Conservation (phyloP, 805 yeast genomes). For the Kurtzmaniella cleridarum region DNA sequence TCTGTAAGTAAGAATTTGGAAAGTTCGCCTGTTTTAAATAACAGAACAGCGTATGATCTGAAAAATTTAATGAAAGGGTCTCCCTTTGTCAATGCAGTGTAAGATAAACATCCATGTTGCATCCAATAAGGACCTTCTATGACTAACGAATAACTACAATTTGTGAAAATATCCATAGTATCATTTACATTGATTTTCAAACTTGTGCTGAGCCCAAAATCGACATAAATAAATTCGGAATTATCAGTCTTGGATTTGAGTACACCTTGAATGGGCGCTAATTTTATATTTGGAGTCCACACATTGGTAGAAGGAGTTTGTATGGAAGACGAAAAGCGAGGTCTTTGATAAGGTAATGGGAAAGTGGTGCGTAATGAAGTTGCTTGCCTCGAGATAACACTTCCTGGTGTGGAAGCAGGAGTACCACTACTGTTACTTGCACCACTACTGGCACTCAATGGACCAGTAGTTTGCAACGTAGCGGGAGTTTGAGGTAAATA, state of each 20-base stretch:
- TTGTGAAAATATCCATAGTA: constrained; percentile 24
- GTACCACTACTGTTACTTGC: no score
- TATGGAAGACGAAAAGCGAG: no score
- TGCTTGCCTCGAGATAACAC: no score
- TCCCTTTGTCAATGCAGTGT: constrained; percentile 34
- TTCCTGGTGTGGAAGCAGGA: no score
- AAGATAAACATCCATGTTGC: constrained; percentile 35
- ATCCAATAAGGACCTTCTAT: constrained; percentile 37
- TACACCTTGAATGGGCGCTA: no score
- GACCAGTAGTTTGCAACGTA: no score
- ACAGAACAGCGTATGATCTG: constrained; percentile 27
- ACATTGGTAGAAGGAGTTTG: no score
- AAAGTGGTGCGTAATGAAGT: no score
- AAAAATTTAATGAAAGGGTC: constrained; percentile 35
- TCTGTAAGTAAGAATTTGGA: constrained; percentile 21
- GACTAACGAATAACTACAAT: constrained; percentile 29
- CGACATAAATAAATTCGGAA: constrained; percentile 18
- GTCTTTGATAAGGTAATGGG: no score
- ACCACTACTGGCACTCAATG: no score
- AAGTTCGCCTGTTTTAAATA: constrained; percentile 31
- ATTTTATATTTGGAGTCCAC: no score
- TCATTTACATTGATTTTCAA: constrained; percentile 30
- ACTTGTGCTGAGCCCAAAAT: constrained; percentile 31
- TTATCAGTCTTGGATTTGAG: not conserved
- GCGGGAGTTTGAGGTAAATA: no score